phyloP scores from a whole-genome alignment of 129 eudicot genomes.

The Pittosporum tobira region DNA sequence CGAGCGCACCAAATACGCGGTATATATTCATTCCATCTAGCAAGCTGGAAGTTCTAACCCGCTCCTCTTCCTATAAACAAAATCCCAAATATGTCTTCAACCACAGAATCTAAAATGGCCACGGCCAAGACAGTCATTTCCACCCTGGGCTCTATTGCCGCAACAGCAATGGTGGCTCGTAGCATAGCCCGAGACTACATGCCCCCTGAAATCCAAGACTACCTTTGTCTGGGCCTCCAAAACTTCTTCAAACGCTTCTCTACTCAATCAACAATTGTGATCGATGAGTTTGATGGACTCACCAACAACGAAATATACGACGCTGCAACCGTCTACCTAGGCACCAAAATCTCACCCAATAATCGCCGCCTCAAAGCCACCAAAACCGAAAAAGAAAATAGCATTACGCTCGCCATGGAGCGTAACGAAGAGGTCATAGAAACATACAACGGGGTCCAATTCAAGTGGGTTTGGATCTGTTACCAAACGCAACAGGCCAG shows the following conservation, averaged over 20 bases:
- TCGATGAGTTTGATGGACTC: conserved; percentile 57
- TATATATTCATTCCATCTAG: no score
- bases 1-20: no score
- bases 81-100: conserved; percentile 24
- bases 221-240: conserved; percentile 28
- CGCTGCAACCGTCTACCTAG: conserved; percentile 40
- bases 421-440: conserved; percentile 37
- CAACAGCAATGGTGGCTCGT: conserved; percentile 47
- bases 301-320: conserved; percentile 42
- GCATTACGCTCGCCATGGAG: conserved; percentile 36
- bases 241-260: conserved; percentile 41
- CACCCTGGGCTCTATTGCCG: conserved; percentile 48
- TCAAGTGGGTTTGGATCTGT: conserved; percentile 39
- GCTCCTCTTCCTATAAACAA: neutral
- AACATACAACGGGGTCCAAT: conserved; percentile 19
- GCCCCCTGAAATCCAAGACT: conserved; percentile 47
- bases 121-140: conserved; percentile 40
- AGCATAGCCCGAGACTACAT: conserved; percentile 39
- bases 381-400: conserved; percentile 34
- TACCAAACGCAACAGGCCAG: conserved; percentile 1
- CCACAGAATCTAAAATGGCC: conserved; percentile 31
- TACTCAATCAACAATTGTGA: conserved; percentile 38
- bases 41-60: neutral
- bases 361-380: conserved; percentile 40
- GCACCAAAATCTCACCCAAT: conserved; percentile 23